Conservation (phyloP, 164 flowering plant species). For the Cinnamomum micranthum region DNA sequence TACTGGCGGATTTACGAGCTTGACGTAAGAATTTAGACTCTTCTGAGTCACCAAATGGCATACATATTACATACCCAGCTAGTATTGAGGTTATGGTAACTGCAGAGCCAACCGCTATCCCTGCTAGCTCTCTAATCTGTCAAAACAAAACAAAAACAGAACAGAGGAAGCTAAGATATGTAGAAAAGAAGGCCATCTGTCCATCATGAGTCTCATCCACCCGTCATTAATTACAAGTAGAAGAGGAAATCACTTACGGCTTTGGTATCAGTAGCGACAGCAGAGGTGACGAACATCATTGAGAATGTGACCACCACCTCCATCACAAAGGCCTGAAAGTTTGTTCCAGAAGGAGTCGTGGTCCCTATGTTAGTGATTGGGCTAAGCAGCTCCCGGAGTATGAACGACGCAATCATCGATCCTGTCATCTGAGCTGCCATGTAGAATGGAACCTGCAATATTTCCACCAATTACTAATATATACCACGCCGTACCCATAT, state of each 20-base stretch:
- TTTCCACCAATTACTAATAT: too few relatives aligned
- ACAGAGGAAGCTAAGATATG: not conserved
- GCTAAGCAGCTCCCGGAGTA: constrained; percentile 41
- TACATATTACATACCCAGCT: constrained; percentile 79
- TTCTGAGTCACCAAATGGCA: constrained; percentile 1
- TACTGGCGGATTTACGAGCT: too few relatives aligned
- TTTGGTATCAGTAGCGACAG: constrained; percentile 79
- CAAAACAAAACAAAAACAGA: not conserved
- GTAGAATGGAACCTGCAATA: constrained; percentile 63
- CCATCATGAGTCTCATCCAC: too few relatives aligned
- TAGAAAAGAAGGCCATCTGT: too few relatives aligned
- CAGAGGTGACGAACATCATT: constrained; percentile 82
- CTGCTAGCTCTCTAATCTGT: constrained; percentile 81
- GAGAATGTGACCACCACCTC: constrained; percentile 70
- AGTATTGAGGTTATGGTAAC: constrained; percentile 74
- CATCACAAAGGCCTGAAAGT: constrained; percentile 58
- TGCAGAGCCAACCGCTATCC: constrained; percentile 86
- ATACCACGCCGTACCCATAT: too few relatives aligned
- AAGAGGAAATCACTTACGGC: constrained; percentile 37
- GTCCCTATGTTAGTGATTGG: constrained; percentile 59
- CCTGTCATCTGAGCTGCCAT: constrained; percentile 69
- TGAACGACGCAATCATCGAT: constrained; percentile 46
- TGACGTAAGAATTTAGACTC: too few relatives aligned
- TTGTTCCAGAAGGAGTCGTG: constrained; percentile 64
- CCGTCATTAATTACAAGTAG: not conserved